A percentile compares a stretch with the other conserved stretches of the same genome.
phyloP scores from a whole-genome alignment of 192 early-diverging fungal species.

The Coemansia sp. region DNA sequence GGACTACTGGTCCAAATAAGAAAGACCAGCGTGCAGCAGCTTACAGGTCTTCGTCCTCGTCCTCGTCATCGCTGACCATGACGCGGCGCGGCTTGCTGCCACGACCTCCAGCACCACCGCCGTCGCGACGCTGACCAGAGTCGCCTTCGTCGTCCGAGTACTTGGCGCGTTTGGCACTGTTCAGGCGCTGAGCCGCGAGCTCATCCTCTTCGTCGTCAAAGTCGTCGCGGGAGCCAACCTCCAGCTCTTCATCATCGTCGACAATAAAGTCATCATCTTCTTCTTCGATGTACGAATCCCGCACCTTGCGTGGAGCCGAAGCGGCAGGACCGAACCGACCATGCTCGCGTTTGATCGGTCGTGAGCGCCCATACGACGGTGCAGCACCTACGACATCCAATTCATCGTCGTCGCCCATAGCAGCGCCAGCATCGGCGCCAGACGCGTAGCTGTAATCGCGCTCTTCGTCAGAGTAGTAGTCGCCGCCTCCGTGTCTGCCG shows the following conservation, averaged over 20 bases:
- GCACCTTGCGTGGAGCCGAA: constrained; percentile 3
- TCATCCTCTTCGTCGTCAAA: constrained; percentile 50
- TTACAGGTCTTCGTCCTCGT: constrained; percentile 19
- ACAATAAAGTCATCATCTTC: constrained; percentile 52
- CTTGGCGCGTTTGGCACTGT: constrained; percentile 26
- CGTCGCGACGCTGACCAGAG: constrained; percentile 5
- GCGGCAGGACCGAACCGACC: constrained; percentile 5
- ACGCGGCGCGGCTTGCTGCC: constrained; percentile 36
- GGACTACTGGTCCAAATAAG: neutral
- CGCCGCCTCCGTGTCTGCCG: constrained; percentile 11
- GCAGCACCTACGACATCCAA: neutral
- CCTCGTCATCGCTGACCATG: constrained; percentile 38
- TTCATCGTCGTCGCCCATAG: constrained; percentile 5
- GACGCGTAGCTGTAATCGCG: neutral
- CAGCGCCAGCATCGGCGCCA: constrained; percentile 16
- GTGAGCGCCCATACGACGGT: constrained; percentile 9
- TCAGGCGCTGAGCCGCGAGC: constrained; percentile 28
- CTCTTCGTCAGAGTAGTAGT: constrained; percentile 37
- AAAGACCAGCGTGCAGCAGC: neutral
- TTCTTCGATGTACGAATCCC: constrained; percentile 32
- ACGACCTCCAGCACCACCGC: constrained; percentile 8
- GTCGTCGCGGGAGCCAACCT: constrained; percentile 49
- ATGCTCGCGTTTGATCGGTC: constrained; percentile 9
- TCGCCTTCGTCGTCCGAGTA: constrained; percentile 21
- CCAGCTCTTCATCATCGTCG: constrained; percentile 50